Evolutionary conservation across 495 filamentous ascomycete species (phyloP).

Genomic region (Articulospora tetracladia): DNA sequence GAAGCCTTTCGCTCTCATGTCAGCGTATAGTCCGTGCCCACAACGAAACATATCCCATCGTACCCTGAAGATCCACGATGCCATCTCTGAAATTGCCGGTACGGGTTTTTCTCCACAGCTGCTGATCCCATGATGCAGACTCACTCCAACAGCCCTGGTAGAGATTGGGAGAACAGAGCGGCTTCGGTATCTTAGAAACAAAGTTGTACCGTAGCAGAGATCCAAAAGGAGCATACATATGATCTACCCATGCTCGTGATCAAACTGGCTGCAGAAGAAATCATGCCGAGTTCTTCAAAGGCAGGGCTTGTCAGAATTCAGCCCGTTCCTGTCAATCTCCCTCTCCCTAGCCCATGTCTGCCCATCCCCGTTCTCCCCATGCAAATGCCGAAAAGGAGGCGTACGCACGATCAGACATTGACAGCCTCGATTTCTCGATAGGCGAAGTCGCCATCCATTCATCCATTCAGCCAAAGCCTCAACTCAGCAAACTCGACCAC

Average conservation of each 20-base stretch:
- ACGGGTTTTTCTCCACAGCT: not conserved
- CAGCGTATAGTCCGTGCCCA: not conserved
- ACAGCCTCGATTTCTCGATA: not conserved
- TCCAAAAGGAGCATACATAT: not conserved
- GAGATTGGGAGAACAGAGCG: not conserved
- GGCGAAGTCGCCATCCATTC: not conserved
- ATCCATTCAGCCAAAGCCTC: not conserved
- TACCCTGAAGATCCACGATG: not conserved
- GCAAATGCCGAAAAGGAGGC: not conserved
- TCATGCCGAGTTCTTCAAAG: not conserved
- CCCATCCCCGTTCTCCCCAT: not conserved
- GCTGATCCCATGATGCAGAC: not conserved
- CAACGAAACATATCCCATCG: not conserved
- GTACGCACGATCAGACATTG: not conserved
- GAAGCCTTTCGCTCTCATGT: not conserved
- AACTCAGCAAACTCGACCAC: not conserved
- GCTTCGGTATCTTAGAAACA: not conserved
- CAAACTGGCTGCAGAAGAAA: not conserved
- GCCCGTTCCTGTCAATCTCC: not conserved
- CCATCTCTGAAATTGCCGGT: not conserved
- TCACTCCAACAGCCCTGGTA: not conserved
- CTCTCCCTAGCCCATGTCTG: not conserved
- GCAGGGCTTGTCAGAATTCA: not conserved
- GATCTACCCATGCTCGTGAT: not conserved
- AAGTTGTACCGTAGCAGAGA: not conserved